Evolutionary conservation across 441 rosid genomes (phyloP), one percentile per base, ranked within the genome.

Genomic region (Brassica hybrid): DNA sequence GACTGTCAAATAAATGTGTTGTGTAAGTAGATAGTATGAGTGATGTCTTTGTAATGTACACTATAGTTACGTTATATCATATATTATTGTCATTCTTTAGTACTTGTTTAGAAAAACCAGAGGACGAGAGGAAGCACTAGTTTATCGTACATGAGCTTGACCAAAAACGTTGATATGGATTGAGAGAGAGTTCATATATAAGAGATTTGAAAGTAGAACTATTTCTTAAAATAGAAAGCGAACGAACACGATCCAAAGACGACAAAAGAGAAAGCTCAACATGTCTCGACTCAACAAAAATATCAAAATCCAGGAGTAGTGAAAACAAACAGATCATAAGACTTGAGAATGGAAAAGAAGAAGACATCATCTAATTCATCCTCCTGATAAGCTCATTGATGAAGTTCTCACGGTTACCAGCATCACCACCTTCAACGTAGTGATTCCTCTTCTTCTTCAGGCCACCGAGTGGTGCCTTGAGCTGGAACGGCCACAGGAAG

Each of bases 361-460:
- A 70, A 57, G 32, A 64, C 69, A 54, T 66, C 78, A 27, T 32
- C 78, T 86, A 92, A 72, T 92, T 90, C 97, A 92, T 90, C 71
- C 97, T 87, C 78, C 94, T 83, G 77, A 7, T 72, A 67, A 80
- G 80, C 74, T 80, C 83, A 6, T 80, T 80, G 71, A 80, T 76
- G 67, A 71, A 80, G 77, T 80, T 80, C 16, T 80, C 80, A 52
- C 83, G 70, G 80, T 80, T 80, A 7, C 83, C 83, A 1, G 97
- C 95, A 79, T 92, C 97, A 52, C 95, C 97, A 7, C 97, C 97
- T 83, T 92, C 94, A 2, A 90, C 95, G 62, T 90, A 92, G 85
- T 90, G 97, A 27, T 27, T 92, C 69, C 97, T 87, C 85, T 92
- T 90, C 85, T 88, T 90, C 85, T 90, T 85, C 71, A 92, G 64